Percentiles rank a stretch among this genome's conserved stretches.
phyloP scores from a whole-genome alignment of 2,329 filamentous ascomycete genomes.

The Paramyrothecium sp. region DNA sequence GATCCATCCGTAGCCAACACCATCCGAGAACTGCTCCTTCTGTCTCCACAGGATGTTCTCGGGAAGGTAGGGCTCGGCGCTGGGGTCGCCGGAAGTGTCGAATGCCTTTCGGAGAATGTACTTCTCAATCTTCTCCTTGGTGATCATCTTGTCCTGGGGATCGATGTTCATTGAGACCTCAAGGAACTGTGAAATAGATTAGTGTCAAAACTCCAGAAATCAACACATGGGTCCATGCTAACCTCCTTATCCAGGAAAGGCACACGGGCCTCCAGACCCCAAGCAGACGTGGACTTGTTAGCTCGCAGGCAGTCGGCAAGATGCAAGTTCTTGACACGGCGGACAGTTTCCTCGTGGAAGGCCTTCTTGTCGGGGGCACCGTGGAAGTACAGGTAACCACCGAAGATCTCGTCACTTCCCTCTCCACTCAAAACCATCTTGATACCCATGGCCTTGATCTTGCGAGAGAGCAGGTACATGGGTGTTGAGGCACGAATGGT shows the following conservation, averaged over 20 bases:
- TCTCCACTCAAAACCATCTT: conserved; percentile 99
- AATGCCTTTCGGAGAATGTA: conserved; percentile 98
- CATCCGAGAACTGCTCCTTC: conserved; percentile 99
- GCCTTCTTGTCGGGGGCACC: conserved; percentile 84
- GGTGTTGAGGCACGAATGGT: conserved; percentile 97
- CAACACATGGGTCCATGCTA: conserved; percentile 8
- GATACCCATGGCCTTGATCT: conserved; percentile 99
- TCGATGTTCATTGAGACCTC: conserved; percentile 92
- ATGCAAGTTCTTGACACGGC: conserved; percentile 94
- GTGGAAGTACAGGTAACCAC: conserved; percentile 98
- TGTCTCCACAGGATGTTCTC: conserved; percentile 96
- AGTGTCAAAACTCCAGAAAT: conserved; percentile 10
- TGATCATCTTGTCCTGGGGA: conserved; percentile 94
- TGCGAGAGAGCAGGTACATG: conserved; percentile 96
- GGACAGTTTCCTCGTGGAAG: conserved; percentile 95
- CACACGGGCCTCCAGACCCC: conserved; percentile 96
- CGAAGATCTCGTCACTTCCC: conserved; percentile 97
- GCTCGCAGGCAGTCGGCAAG: conserved; percentile 93
- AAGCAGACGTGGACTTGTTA: conserved; percentile 98
- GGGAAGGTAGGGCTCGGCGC: conserved; percentile 82
- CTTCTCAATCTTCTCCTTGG: conserved; percentile 86
- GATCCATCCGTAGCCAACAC: conserved; percentile 99
- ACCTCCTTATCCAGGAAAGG: conserved; percentile 95
- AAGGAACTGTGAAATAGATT: conserved; percentile 63
- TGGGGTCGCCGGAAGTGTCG: conserved; percentile 85